These are phyloP conservation scores for Chrysosporium keratinophilum DNA, from an alignment of 2,329 filamentous ascomycete genomes.

Conservation along the genomic window DNA sequence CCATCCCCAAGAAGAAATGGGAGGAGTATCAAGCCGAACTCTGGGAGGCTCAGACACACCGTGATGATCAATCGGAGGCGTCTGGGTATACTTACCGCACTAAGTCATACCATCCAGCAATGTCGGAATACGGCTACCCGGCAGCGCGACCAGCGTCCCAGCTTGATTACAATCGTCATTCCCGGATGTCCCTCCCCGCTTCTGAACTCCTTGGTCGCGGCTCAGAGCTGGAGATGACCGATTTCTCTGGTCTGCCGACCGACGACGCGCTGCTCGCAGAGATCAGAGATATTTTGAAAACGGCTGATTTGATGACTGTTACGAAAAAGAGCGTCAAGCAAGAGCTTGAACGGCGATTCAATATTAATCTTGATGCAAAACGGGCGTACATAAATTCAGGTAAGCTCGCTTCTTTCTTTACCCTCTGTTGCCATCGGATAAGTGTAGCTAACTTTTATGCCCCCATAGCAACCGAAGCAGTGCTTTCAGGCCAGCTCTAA, in stretches of 20 bases:
- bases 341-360: conserved; percentile 85
- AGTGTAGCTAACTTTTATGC: neutral
- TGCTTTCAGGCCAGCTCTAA: conserved; percentile 65
- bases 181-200: conserved; percentile 69
- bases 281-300: conserved; percentile 85
- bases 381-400: conserved; percentile 88
- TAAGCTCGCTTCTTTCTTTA: conserved; percentile 41
- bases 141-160: conserved; percentile 52
- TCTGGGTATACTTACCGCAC: conserved; percentile 94
- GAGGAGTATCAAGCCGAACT: conserved; percentile 97
- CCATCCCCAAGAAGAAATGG: conserved; percentile 97
- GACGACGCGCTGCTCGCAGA: conserved; percentile 87
- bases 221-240: conserved; percentile 62
- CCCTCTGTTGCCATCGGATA: neutral
- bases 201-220: conserved; percentile 47
- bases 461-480: conserved; percentile 58
- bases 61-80: conserved; percentile 71
- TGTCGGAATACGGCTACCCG: conserved; percentile 63
- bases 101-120: conserved; percentile 53
- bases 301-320: conserved; percentile 90
- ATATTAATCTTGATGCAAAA: conserved; percentile 73
- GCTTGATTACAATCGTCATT: conserved; percentile 49
- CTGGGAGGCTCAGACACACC: conserved; percentile 88
- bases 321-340: conserved; percentile 97
- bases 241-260: conserved; percentile 64